A percentile compares a stretch with the other conserved stretches of the same genome.
These are phyloP conservation scores for Aspergillus texensis DNA, from an alignment of 2,329 filamentous ascomycete genomes.

Conservation along the genomic window DNA sequence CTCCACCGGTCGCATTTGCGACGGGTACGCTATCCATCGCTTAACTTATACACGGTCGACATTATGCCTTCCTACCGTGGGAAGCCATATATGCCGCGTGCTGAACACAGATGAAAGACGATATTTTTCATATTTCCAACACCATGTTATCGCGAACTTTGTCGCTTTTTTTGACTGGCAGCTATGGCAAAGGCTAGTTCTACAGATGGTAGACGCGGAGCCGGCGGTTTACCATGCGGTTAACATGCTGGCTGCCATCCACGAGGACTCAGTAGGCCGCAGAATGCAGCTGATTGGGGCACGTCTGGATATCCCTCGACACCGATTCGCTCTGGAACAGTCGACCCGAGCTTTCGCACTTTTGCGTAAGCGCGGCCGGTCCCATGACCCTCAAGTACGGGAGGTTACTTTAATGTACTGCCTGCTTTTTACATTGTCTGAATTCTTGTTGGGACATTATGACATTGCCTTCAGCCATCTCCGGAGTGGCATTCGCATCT, in stretches of 20 bases:
- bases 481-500: background rate
- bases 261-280: background rate
- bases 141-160: slow-evolving; percentile 1
- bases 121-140: slow-evolving; percentile 13
- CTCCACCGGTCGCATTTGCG: slow-evolving; percentile 40
- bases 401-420: background rate
- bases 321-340: background rate
- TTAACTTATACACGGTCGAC: background rate
- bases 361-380: background rate
- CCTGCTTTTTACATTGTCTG: background rate
- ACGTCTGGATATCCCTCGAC: too few relatives aligned
- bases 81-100: slow-evolving; percentile 10
- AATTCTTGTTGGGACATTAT: background rate
- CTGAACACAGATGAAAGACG: slow-evolving; percentile 32
- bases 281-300: background rate
- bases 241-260: background rate
- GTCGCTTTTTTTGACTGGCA: background rate
- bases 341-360: background rate
- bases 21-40: slow-evolving; percentile 37
- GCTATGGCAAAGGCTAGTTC: slow-evolving; percentile 8
- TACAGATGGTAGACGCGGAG: slow-evolving; percentile 11
- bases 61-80: background rate
- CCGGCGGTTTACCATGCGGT: slow-evolving; percentile 7
- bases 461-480: background rate
- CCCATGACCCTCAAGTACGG: background rate